Evolutionary conservation across 2,329 filamentous ascomycete genomes (phyloP).

Genomic region (Fusarium sp.): DNA sequence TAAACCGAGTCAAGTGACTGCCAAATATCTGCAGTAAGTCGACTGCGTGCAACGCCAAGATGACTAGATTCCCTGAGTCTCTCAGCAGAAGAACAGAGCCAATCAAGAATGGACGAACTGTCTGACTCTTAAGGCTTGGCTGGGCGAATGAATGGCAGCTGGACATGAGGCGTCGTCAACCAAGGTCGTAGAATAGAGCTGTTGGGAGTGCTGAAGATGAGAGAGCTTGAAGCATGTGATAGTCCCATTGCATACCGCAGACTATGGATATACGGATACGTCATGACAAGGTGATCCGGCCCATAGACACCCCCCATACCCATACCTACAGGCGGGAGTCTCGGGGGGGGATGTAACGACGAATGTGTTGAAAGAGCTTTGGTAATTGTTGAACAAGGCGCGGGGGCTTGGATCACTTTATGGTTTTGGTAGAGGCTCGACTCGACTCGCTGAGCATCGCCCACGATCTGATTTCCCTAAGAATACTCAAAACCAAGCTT

Average conservation of each 20-base stretch:
- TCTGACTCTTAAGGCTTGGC: conserved; percentile 19
- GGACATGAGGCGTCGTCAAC: conserved; percentile 32
- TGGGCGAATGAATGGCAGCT: not conserved
- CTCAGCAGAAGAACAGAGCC: conserved; percentile 7
- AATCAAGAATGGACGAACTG: conserved; percentile 23
- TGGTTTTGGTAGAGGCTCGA: not conserved
- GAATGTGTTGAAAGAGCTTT: conserved; percentile 22
- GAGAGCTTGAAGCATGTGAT: conserved; percentile 42
- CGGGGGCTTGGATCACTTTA: conserved; percentile 14
- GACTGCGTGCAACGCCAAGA: conserved; percentile 29
- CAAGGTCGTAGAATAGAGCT: conserved; percentile 22
- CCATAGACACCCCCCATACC: not conserved
- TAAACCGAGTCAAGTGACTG: conserved; percentile 31
- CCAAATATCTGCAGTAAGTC: conserved; percentile 26
- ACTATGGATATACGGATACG: conserved; percentile 33
- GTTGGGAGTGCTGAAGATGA: conserved; percentile 17
- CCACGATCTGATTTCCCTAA: not conserved
- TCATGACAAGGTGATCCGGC: conserved; percentile 23
- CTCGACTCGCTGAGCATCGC: not conserved
- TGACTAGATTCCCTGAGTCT: conserved; percentile 24
- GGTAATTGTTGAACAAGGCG: conserved; percentile 12
- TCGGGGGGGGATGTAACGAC: conserved; percentile 21
- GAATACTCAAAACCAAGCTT: conserved; percentile 5
- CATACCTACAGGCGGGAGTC: conserved; percentile 20
- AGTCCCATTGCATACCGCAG: conserved; percentile 37